Base-by-base conservation (phyloP, 768 basidiomycete species). In the Mrakia frigida region DNA sequence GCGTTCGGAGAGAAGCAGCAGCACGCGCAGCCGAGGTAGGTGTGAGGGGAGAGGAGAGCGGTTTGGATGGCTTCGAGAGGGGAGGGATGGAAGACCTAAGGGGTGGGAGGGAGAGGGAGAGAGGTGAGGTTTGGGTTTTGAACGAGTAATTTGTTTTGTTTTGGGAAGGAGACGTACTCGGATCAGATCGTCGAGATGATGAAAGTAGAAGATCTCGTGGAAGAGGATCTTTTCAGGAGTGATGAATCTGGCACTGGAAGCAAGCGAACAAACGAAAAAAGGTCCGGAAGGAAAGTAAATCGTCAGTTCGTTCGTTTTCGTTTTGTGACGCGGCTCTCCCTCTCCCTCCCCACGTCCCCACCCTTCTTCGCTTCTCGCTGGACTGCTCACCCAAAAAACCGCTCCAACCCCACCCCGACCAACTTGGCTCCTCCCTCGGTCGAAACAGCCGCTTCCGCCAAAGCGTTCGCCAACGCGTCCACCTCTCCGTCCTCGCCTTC, bases 21-120 rank as follows among this genome's bases (percentile, higher is more conserved):
- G 53, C 69, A 77, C 16, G 75, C 11, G 52, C 59, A 71, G 70
- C 65, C 65, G 28, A 78, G 73, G 68, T 78, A 78, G n/a, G 63
- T 70, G 16, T 69, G 63, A 0, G 77, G 77, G 28, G 67, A 56
- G 21, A 78, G 73, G 14, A 78, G 73, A 28, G 46, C 77, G 23
- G 72, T 78, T 33, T 78, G 73, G 13, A 78, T 52, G 16, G 77
- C 73, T 37, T 46, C 31, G 33, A 78, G 59, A 16, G 77, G 77
- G 23, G 77, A 52, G 11, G 77, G 68, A n/a, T 50, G 73, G 69
- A 78, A 74, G 31, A 78, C 73, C 77, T 78, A 50, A 6, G 21
- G 31, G 6, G 13, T 10, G 14, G n/a, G 31, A n/a, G 2, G 46
- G 28, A 31, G n/a, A 18, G 25, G 3, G 52, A 28, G 16, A 4